Conservation (phyloP, 495 filamentous ascomycete species). For the Neurospora sp. region DNA sequence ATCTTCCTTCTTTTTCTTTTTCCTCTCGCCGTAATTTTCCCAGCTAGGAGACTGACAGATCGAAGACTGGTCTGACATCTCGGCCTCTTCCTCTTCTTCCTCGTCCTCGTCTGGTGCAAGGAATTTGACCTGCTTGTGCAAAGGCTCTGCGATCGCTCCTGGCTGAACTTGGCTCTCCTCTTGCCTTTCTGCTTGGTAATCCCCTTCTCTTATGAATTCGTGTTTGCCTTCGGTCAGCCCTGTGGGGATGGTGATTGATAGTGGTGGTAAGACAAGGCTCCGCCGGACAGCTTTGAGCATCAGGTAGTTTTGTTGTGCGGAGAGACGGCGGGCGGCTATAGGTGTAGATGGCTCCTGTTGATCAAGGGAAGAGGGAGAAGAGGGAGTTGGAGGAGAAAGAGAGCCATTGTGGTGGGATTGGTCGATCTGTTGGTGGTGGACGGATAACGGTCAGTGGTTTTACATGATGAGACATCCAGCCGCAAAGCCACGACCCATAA, state of each 20-base stretch:
- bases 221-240: slow-evolving; percentile 1
- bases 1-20: slow-evolving; percentile 40
- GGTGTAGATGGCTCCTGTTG: slow-evolving; percentile 9
- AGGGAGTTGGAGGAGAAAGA: slow-evolving; percentile 2
- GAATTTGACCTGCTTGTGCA: slow-evolving; percentile 36
- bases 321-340: slow-evolving; percentile 11
- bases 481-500: not conserved
- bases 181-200: not conserved
- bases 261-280: slow-evolving; percentile 25
- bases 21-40: slow-evolving; percentile 40
- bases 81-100: slow-evolving; percentile 23
- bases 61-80: slow-evolving; percentile 38
- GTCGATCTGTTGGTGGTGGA: slow-evolving; percentile 13
- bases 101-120: slow-evolving; percentile 20
- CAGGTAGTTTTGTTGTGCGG: slow-evolving; percentile 15
- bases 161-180: slow-evolving; percentile 3
- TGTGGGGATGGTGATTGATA: slow-evolving; percentile 36
- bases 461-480: slow-evolving; percentile 15
- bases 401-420: slow-evolving; percentile 9
- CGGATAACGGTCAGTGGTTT: slow-evolving; percentile 16
- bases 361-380: slow-evolving; percentile 8
- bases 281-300: slow-evolving; percentile 37
- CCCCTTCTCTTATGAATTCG: not conserved
- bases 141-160: slow-evolving; percentile 7
- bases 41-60: slow-evolving; percentile 49